These are phyloP conservation scores for Kitagawia praeruptora DNA, from an alignment of 129 eudicot genomes.

Conservation along the genomic window DNA sequence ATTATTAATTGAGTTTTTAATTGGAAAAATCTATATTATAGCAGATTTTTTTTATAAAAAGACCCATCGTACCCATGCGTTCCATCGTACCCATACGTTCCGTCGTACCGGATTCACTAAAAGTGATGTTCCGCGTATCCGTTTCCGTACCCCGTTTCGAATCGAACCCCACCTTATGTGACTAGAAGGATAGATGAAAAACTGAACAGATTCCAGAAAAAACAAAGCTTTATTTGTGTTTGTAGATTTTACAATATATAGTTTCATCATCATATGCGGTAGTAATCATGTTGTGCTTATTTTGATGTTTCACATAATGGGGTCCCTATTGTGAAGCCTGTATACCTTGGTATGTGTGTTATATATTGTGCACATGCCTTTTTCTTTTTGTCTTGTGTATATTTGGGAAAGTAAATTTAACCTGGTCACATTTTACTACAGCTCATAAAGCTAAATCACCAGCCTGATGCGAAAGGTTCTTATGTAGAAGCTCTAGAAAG, in stretches of 20 bases:
- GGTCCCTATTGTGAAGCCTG: background rate
- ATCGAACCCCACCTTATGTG: too few relatives aligned
- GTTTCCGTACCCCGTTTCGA: too few relatives aligned
- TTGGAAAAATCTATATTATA: too few relatives aligned
- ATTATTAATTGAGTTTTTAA: too few relatives aligned
- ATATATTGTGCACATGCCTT: too few relatives aligned
- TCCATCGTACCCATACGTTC: too few relatives aligned
- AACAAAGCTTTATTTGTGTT: background rate
- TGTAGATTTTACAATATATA: background rate
- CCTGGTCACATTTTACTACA: slow-evolving; percentile 24
- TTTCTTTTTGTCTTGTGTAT: background rate
- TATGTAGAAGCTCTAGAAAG: slow-evolving; percentile 87
- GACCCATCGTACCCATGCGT: too few relatives aligned
- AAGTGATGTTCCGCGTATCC: too few relatives aligned
- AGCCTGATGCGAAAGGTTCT: slow-evolving; percentile 92
- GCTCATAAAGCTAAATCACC: slow-evolving; percentile 87
- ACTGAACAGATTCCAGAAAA: background rate
- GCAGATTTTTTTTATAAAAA: too few relatives aligned
- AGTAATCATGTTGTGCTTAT: background rate
- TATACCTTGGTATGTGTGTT: background rate
- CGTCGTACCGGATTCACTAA: too few relatives aligned
- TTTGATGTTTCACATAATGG: background rate
- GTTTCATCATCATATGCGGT: background rate
- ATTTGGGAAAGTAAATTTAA: background rate
- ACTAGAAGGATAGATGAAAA: background rate